A percentile compares a stretch with the other conserved stretches of the same genome.
phyloP scores from a whole-genome alignment of 768 basidiomycete species.

The Lactifluus rugatus region DNA sequence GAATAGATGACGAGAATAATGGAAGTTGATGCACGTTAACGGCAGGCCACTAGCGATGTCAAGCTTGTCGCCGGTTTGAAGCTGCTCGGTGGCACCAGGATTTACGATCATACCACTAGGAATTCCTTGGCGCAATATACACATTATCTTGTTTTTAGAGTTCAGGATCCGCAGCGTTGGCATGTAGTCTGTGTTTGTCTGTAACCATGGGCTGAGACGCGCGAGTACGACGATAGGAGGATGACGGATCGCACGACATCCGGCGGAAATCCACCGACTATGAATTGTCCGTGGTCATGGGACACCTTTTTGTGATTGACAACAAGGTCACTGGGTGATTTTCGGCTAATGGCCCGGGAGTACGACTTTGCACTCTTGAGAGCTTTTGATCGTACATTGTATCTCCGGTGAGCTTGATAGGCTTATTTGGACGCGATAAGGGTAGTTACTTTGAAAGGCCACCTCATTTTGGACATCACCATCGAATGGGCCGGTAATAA shows the following conservation, averaged over 20 bases:
- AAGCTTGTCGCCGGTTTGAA: slow-evolving; percentile 48
- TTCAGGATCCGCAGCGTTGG: slow-evolving; percentile 43
- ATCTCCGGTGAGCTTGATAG: not conserved
- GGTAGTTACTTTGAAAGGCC: slow-evolving; percentile 33
- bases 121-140: slow-evolving; percentile 31
- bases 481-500: slow-evolving; percentile 47
- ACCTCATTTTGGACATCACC: slow-evolving; percentile 29
- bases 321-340: slow-evolving; percentile 34
- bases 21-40: slow-evolving; percentile 35
- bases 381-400: slow-evolving; percentile 40
- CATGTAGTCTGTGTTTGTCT: slow-evolving; percentile 41
- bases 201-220: not conserved
- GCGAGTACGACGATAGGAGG: not conserved
- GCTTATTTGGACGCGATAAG: not conserved
- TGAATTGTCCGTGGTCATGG: slow-evolving; percentile 46
- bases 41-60: slow-evolving; percentile 34
- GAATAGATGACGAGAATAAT: slow-evolving; percentile 4
- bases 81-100: slow-evolving; percentile 29
- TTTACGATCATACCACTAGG: slow-evolving; percentile 27
- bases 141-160: slow-evolving; percentile 38
- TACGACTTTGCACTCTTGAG: slow-evolving; percentile 52
- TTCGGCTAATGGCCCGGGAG: slow-evolving; percentile 49
- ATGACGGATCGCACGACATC: slow-evolving; percentile 41
- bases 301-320: slow-evolving; percentile 60
- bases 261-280: slow-evolving; percentile 40